Evolutionary conservation across 2,329 filamentous ascomycete genomes (phyloP).

Genomic region (Pseudocercospora eumusae): DNA sequence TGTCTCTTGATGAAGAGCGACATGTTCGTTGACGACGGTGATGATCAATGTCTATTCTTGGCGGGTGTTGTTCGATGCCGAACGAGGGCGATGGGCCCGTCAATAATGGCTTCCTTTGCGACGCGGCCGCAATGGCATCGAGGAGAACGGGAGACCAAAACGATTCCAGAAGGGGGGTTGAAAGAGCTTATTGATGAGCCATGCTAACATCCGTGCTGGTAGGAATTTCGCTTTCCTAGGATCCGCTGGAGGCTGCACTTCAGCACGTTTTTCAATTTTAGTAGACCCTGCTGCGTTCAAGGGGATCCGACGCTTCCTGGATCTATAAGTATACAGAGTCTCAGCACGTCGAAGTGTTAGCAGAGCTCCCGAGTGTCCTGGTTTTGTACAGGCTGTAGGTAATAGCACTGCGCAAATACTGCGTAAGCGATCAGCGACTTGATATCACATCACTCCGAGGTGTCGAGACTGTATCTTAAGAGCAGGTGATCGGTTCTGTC

Average conservation of each 20-base stretch:
- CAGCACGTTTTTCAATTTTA: not conserved
- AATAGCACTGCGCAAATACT: too few species aligned
- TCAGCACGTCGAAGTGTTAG: too few species aligned
- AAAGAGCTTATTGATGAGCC: not conserved
- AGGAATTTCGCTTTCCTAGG: not conserved
- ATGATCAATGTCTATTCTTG: not conserved
- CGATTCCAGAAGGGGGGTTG: not conserved
- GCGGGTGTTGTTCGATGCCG: not conserved
- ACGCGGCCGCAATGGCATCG: not conserved
- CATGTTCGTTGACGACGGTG: slow-evolving; percentile 8
- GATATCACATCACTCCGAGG: too few species aligned
- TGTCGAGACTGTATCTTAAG: too few species aligned
- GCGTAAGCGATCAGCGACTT: too few species aligned
- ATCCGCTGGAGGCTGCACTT: not conserved
- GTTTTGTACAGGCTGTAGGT: too few species aligned
- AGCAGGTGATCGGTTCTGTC: not conserved
- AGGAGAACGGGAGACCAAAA: not conserved
- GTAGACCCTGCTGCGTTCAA: not conserved
- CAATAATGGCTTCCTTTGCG: not conserved
- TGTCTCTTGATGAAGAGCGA: slow-evolving; percentile 14
- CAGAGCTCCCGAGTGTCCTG: too few species aligned
- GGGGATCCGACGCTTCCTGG: not conserved
- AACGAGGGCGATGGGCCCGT: not conserved
- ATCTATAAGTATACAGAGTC: too few species aligned
- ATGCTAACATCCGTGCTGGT: not conserved